Conservation (phyloP, 2,329 filamentous ascomycete genomes). For the Aspergillus viridinutans region DNA sequence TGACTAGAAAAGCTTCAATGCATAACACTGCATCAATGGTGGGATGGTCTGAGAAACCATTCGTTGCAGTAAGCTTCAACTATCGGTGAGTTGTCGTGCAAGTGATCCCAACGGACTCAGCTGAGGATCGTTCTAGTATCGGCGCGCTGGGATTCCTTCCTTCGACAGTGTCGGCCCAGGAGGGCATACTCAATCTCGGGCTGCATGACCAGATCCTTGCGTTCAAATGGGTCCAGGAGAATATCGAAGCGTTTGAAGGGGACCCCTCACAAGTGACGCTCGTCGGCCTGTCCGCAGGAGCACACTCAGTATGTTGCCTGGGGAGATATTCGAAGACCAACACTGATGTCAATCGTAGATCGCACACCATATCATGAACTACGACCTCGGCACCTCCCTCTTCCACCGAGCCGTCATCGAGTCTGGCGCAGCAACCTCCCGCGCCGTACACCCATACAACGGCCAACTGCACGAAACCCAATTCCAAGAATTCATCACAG, state of each 20-base stretch:
- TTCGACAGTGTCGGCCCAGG: constrained; percentile 49
- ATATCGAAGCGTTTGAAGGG: constrained; percentile 22
- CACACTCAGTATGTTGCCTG: constrained; percentile 42
- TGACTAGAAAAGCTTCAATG: constrained; percentile 19
- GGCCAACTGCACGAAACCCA: constrained; percentile 42
- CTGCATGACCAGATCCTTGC: constrained; percentile 35
- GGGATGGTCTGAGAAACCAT: constrained; percentile 46
- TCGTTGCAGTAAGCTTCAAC: constrained; percentile 44
- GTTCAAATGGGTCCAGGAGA: constrained; percentile 26
- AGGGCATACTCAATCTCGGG: constrained; percentile 48
- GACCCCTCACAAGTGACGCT: constrained; percentile 31
- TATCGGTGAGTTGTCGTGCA: constrained; percentile 27
- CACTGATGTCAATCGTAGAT: constrained; percentile 42
- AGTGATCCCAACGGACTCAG: neutral
- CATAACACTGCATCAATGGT: constrained; percentile 61
- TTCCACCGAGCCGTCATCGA: constrained; percentile 48
- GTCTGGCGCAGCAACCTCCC: constrained; percentile 45
- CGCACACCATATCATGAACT: constrained; percentile 62
- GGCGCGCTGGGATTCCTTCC: constrained; percentile 62
- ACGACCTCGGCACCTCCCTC: constrained; percentile 31
- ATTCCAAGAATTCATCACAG: constrained; percentile 40
- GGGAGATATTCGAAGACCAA: neutral
- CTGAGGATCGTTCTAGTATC: constrained; percentile 18
- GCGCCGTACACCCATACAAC: constrained; percentile 43
- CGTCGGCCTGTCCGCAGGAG: constrained; percentile 38